Evolutionary conservation across 176 grass and related monocot species (phyloP).

Genomic region (Eleusine coracana): DNA sequence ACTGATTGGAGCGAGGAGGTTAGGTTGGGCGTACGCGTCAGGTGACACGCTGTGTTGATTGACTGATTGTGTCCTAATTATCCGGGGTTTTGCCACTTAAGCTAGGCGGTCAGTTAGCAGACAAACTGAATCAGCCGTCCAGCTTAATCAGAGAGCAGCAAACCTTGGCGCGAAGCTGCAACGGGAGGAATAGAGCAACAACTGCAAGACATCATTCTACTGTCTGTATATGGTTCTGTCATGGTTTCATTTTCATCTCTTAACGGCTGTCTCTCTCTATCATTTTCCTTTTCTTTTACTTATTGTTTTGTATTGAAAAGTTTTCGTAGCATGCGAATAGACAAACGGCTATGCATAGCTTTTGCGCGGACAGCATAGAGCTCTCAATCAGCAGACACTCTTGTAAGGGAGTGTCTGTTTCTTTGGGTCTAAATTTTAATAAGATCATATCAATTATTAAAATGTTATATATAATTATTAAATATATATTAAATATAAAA

Average conservation of each 20-base stretch:
- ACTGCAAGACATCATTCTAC: not conserved
- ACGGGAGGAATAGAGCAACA: not conserved
- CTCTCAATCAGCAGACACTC: not conserved
- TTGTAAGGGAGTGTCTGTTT: too few relatives aligned
- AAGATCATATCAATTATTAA: too few relatives aligned
- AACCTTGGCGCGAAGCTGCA: not conserved
- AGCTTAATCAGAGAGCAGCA: not conserved
- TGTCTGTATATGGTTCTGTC: not conserved
- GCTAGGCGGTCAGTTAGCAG: not conserved
- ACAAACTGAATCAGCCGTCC: not conserved
- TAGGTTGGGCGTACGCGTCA: not conserved
- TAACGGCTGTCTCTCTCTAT: too few relatives aligned
- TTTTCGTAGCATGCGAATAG: not conserved
- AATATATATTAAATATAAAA: too few relatives aligned
- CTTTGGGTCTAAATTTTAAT: too few relatives aligned
- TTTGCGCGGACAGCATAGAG: not conserved
- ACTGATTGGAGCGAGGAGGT: not conserved
- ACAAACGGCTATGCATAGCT: not conserved
- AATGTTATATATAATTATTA: too few relatives aligned
- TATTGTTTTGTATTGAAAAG: not conserved
- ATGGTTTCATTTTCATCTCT: not conserved
- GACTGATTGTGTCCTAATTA: not conserved
- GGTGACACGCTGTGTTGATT: not conserved
- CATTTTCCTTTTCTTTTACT: not conserved
- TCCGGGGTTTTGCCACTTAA: not conserved